Evolutionary conservation across 129 eudicot genomes (phyloP), one percentile per base, ranked within the genome.

Genomic region (Apium graveolens): DNA sequence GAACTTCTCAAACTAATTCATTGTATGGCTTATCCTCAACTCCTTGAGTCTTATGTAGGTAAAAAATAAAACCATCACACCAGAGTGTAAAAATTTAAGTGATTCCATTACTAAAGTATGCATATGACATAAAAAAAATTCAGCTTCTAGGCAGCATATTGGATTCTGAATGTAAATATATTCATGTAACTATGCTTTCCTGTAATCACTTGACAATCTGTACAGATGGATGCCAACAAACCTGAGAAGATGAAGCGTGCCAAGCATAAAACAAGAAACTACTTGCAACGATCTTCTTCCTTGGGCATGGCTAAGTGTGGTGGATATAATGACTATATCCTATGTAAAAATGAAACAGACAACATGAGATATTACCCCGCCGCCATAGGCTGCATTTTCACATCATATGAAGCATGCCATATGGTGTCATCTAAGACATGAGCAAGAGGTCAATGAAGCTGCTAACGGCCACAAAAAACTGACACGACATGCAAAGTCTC

Each of bases 241-340:
- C 41, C 72, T 32, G 24, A 66, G 72, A 66, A 66, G 37, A 66
- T 66, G 39, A 32, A 66, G 24, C 24, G 11, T 26, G 37, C 37
- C 38, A 11, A 13, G 38, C 38, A 65, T 39, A 2, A 13, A 38
- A 70, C 62, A 31, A 55, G 60, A 44, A 32, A 37, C 26, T 53
- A 38, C 31, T 69, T 27, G 44, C 35, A 63, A 57, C 29, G 60
- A 49, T 41, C 73, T 57, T 78, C 42, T 71, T 38, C 38, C 39
- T 45, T 31, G 31, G 81, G 65, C 42, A 46, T 12, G 37, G 37
- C 81, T 27, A n/a, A 34, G 66, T 29, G 70, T 78, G 66, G 18
- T 42, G n/a, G 7, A 43, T 63, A 39, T 14, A 27, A n/a, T 39
- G 73, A 77, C 21, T 39, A 53, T 57, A 65, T 27, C 72, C n/a